Base-by-base conservation (phyloP, 1,284 basidiomycete genomes). In the Rhodofomes roseus region DNA sequence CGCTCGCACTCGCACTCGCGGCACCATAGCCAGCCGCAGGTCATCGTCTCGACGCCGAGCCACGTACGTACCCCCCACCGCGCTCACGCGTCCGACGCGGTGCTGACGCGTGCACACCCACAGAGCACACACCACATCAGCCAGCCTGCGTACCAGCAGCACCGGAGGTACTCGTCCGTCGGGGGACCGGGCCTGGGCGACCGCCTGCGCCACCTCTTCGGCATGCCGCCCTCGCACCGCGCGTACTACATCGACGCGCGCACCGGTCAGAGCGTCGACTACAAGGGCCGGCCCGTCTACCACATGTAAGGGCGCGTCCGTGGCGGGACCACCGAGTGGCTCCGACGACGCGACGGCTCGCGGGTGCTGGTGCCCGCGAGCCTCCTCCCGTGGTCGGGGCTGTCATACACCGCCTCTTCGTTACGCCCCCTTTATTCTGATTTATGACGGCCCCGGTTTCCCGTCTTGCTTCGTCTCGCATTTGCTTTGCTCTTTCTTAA, bases 121-220 rank as follows among this genome's bases (percentile, higher is more conserved):
- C 46, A 48, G 46, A 29, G 9, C 27, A 18, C 50, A n/a, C 34
- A 52, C 31, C 6, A 34, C 31, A 8, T 12, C 31, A 34, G 50
- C 50, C 50, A 34, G 31, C 31, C 31, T 8, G 23, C 48, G 27
- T 27, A 51, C 48, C 48, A 51, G 27, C 48, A 51, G 27, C 27
- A 20, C 11, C 29, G 50, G 43, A 67, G 65, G 50, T 54, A 65
- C 62, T 63, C 62, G 36, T 34, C 57, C 51, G 27, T 59, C 65
- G 60, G 59, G 60, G 68, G 69, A 56, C 68, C 69, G 4, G 58
- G 79, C 2, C 71, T 82, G 37, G 79, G 79, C 55, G 78, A 82
- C 55, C 82, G 83, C 57, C 63, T 86, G 54, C 79, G 79, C 56
- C 79, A 76, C 56, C 81, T 85, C 71, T 83, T 86, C 64, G 82